A percentile compares a stretch with the other conserved stretches of the same genome.
Evolutionary conservation across 78 protist species (phyloP).

Genomic region (Emiliania huxleyi): DNA sequence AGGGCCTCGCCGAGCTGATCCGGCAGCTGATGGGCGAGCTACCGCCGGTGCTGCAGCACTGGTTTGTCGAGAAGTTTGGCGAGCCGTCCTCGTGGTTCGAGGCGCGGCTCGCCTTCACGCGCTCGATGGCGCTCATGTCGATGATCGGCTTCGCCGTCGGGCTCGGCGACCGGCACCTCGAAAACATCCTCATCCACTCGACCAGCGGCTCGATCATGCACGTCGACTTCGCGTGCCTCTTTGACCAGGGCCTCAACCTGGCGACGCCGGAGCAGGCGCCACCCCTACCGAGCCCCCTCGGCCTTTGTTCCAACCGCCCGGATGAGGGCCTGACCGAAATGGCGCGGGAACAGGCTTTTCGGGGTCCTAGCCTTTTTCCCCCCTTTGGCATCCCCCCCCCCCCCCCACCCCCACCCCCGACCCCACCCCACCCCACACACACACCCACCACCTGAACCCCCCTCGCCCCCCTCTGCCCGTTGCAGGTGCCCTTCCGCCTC

Average conservation of each 20-base stretch:
- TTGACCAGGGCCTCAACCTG: slow-evolving; percentile 80
- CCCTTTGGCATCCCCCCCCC: too few species aligned
- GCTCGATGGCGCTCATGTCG: slow-evolving; percentile 73
- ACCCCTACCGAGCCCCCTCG: too few species aligned
- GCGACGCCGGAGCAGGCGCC: slow-evolving; percentile 70
- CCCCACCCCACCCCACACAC: too few species aligned
- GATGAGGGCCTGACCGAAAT: too few species aligned
- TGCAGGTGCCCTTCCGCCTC: slow-evolving; percentile 96
- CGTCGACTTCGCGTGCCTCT: slow-evolving; percentile 92
- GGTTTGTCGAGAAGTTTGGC: slow-evolving; percentile 75
- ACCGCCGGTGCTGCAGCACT: slow-evolving; percentile 83
- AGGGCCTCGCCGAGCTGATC: not conserved
- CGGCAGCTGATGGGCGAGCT: slow-evolving; percentile 3
- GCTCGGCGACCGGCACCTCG: slow-evolving; percentile 91
- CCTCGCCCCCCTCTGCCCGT: too few species aligned
- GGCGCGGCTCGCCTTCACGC: slow-evolving; percentile 71
- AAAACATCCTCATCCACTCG: slow-evolving; percentile 83
- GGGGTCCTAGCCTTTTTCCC: too few species aligned
- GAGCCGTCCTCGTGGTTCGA: slow-evolving; percentile 83
- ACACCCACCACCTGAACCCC: too few species aligned
- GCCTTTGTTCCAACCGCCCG: too few species aligned
- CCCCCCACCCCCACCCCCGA: too few species aligned
- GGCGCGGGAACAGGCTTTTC: too few species aligned
- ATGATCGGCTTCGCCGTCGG: slow-evolving; percentile 86
- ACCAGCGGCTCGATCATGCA: slow-evolving; percentile 79